Conservation (phyloP, 1,284 basidiomycete genomes). For the Pseudomicrostroma phylloplanum region DNA sequence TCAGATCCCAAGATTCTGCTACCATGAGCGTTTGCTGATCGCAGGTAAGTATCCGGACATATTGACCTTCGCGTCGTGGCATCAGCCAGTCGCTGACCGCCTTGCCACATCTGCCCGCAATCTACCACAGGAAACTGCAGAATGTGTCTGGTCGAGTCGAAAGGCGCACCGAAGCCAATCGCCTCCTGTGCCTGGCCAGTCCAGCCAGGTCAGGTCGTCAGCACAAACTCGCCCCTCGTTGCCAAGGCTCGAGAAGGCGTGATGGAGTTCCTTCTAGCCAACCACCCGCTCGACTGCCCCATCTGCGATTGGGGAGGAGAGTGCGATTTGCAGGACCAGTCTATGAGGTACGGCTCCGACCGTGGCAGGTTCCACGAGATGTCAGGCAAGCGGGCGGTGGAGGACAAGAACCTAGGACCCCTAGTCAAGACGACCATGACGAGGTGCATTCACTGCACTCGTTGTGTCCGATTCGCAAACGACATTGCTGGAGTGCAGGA, state of each 20-base stretch:
- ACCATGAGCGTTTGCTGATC: constrained; percentile 69
- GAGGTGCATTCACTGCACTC: constrained; percentile 98
- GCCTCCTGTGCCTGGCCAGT: constrained; percentile 83
- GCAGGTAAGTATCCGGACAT: constrained; percentile 1
- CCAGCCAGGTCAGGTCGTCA: constrained; percentile 92
- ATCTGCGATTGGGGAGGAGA: constrained; percentile 79
- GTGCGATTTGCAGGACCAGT: constrained; percentile 99
- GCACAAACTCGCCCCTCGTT: constrained; percentile 87
- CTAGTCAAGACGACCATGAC: constrained; percentile 99
- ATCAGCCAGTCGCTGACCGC: background rate
- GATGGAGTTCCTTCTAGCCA: constrained; percentile 96
- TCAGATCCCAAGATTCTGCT: constrained; percentile 66
- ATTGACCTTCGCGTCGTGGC: background rate
- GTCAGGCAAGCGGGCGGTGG: constrained; percentile 91
- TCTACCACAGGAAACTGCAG: constrained; percentile 45
- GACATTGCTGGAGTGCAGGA: constrained; percentile 98
- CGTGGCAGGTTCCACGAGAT: constrained; percentile 97
- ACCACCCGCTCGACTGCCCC: constrained; percentile 96
- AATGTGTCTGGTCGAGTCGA: constrained; percentile 86
- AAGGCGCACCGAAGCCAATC: constrained; percentile 83
- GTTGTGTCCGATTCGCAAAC: constrained; percentile 97
- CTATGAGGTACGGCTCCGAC: constrained; percentile 97
- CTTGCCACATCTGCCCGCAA: constrained; percentile 2
- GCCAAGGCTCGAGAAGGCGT: constrained; percentile 88
- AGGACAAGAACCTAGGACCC: constrained; percentile 97